Conservation (phyloP, 164 flowering plant species). For the Magnolia changhungtana region DNA sequence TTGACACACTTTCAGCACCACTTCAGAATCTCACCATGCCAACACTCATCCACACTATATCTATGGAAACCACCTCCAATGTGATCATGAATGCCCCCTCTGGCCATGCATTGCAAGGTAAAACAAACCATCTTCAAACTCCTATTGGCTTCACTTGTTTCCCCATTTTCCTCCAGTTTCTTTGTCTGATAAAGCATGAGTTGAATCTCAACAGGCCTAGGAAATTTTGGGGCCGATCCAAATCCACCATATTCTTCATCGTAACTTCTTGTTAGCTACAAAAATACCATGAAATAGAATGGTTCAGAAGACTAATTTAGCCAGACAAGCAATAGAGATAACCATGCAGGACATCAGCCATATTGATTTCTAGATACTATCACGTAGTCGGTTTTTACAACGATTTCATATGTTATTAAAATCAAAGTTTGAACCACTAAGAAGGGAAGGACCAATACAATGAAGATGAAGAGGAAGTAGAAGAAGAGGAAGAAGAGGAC, state of each 20-base stretch:
- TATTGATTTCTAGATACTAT: not conserved
- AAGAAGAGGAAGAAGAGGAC: too few species aligned
- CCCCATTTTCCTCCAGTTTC: constrained; percentile 56
- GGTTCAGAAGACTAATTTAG: not conserved
- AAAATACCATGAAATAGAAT: constrained; percentile 4
- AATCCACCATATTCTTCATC: constrained; percentile 80
- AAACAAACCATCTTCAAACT: constrained; percentile 50
- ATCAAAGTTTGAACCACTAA: too few species aligned
- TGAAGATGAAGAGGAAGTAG: too few species aligned
- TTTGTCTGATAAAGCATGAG: constrained; percentile 71
- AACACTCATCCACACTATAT: constrained; percentile 93
- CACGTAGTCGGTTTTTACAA: not conserved
- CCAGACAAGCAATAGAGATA: not conserved
- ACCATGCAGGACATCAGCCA: not conserved
- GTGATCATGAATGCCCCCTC: constrained; percentile 93
- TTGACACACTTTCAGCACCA: too few species aligned
- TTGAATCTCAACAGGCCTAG: constrained; percentile 90
- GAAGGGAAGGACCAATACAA: too few species aligned
- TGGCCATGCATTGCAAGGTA: constrained; percentile 85
- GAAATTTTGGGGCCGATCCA: constrained; percentile 93
- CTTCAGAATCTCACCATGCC: constrained; percentile 73
- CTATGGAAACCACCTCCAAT: constrained; percentile 97
- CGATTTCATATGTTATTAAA: not conserved
- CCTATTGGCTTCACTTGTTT: constrained; percentile 50
- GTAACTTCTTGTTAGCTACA: constrained; percentile 60